phyloP scores from a whole-genome alignment of 2,329 filamentous ascomycete genomes.

The Pseudocercospora macadamiae region DNA sequence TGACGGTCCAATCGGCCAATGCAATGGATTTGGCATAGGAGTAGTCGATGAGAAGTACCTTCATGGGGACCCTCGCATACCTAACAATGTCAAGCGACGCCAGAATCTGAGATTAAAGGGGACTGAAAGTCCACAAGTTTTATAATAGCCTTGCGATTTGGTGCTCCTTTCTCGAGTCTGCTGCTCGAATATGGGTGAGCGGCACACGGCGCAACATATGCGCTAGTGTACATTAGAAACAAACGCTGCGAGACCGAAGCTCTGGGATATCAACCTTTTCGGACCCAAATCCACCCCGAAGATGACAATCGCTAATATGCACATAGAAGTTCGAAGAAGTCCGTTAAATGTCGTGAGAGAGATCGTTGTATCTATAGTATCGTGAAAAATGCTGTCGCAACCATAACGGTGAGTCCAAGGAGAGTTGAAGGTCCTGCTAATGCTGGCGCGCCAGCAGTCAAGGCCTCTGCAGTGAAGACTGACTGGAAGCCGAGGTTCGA shows the following conservation, averaged over 20 bases:
- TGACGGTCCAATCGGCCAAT: too few relatives aligned
- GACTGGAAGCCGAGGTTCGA: constrained; percentile 73
- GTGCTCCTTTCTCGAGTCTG: background rate
- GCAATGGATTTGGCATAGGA: too few relatives aligned
- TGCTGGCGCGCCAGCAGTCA: constrained; percentile 22
- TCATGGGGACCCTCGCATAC: too few relatives aligned
- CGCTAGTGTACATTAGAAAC: background rate
- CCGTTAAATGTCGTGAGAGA: constrained; percentile 7
- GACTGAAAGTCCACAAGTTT: too few relatives aligned
- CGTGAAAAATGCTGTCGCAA: background rate
- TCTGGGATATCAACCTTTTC: constrained; percentile 2
- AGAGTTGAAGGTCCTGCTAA: constrained; percentile 3
- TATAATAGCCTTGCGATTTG: too few relatives aligned
- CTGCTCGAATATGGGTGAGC: background rate
- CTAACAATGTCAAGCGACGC: too few relatives aligned
- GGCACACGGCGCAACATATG: background rate
- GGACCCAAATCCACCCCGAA: background rate
- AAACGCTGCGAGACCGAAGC: background rate
- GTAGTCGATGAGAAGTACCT: too few relatives aligned
- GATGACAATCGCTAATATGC: constrained; percentile 1
- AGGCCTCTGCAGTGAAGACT: constrained; percentile 64
- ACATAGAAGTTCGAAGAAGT: constrained; percentile 6
- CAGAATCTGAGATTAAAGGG: too few relatives aligned
- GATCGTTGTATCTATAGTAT: constrained; percentile 8
- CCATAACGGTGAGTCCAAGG: constrained; percentile 6